A percentile compares a stretch with the other conserved stretches of the same genome.
Evolutionary conservation across 257 asterid genomes (phyloP).

Genomic region (Solanum sparsipilum): DNA sequence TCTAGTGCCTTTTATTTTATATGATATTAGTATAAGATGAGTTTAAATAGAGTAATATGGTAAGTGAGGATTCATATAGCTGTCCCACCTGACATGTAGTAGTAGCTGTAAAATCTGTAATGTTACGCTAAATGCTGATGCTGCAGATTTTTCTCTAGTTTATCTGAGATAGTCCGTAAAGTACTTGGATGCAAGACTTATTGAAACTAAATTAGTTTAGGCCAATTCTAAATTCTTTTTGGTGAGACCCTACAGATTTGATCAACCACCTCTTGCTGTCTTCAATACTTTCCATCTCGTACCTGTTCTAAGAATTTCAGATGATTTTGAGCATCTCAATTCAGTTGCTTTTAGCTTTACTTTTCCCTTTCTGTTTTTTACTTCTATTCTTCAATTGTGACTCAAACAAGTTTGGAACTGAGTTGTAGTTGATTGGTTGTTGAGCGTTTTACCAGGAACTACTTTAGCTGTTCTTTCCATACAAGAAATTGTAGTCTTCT

Average conservation of each 20-base stretch:
- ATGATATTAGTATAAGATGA: not conserved
- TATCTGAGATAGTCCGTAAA: not conserved
- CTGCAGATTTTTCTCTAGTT: not conserved
- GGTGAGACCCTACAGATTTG: not conserved
- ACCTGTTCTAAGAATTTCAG: not conserved
- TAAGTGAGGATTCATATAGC: not conserved
- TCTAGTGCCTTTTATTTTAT: not conserved
- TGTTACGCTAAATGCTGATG: not conserved
- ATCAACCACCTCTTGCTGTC: not conserved
- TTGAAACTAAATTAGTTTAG: not conserved
- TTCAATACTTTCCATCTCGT: not conserved
- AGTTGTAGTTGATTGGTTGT: not conserved
- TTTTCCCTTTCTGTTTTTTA: not conserved
- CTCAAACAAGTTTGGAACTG: not conserved
- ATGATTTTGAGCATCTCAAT: not conserved
- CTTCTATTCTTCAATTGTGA: not conserved
- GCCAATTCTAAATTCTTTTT: not conserved
- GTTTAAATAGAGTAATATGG: not conserved
- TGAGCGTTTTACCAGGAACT: not conserved
- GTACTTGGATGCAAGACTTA: not conserved
- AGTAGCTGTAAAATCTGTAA: not conserved
- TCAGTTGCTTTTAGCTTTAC: not conserved
- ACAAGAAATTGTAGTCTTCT: not conserved
- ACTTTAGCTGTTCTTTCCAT: not conserved
- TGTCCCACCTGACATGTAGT: not conserved